A percentile compares a stretch with the other conserved stretches of the same genome.
These are phyloP conservation scores for Ascochyta rabiei DNA, from an alignment of 2,329 filamentous ascomycete genomes.

Conservation along the genomic window DNA sequence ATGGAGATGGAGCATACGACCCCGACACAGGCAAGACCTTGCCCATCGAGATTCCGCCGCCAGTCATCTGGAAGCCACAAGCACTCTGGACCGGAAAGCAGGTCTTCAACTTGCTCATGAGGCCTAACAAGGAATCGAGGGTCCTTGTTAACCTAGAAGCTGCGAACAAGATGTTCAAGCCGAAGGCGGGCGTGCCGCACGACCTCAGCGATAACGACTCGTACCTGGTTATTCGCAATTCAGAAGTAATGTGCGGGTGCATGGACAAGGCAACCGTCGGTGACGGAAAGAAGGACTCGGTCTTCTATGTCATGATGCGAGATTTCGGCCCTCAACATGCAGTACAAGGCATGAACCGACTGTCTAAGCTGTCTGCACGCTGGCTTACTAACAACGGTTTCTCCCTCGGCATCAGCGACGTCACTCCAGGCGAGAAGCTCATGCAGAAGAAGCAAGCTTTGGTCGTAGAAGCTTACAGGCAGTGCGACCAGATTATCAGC, in stretches of 20 bases:
- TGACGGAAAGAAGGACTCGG: constrained; percentile 94
- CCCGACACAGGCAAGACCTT: constrained; percentile 57
- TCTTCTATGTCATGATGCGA: constrained; percentile 95
- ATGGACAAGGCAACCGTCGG: constrained; percentile 99
- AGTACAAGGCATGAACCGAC: constrained; percentile 88
- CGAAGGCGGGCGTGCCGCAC: constrained; percentile 70
- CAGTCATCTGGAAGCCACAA: constrained; percentile 83
- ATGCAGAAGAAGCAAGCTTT: constrained; percentile 75
- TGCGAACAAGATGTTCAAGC: constrained; percentile 81
- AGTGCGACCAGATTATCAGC: constrained; percentile 83
- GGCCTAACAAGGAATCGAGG: constrained; percentile 81
- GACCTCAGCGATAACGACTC: constrained; percentile 77
- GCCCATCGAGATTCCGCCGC: constrained; percentile 82
- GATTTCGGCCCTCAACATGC: constrained; percentile 92
- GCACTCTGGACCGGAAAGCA: constrained; percentile 97
- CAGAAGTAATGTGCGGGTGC: constrained; percentile 93
- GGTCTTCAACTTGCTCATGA: constrained; percentile 89
- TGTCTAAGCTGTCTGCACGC: constrained; percentile 88
- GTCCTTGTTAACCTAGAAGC: constrained; percentile 92
- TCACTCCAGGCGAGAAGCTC: constrained; percentile 78
- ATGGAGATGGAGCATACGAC: constrained; percentile 63
- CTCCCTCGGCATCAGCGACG: constrained; percentile 94
- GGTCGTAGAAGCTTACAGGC: constrained; percentile 76
- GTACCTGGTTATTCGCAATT: constrained; percentile 93
- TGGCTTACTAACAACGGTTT: constrained; percentile 91